Conservation (phyloP, 495 filamentous ascomycete species). For the Hypoxylon perforatum region DNA sequence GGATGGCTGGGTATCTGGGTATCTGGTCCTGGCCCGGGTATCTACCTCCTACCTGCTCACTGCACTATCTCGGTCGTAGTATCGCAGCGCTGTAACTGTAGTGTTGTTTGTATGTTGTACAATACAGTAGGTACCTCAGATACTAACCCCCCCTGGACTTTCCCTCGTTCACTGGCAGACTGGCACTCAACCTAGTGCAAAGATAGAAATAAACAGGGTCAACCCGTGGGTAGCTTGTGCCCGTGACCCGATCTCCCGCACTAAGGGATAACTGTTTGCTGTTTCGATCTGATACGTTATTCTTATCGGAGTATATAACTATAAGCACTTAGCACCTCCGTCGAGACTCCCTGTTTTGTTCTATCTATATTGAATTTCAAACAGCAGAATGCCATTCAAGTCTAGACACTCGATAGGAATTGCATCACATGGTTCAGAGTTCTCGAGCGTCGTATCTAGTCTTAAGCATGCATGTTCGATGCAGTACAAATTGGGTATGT, state of each 20-base stretch:
- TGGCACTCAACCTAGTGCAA: no score
- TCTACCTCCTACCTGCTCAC: no score
- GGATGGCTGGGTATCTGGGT: slow-evolving; percentile 4
- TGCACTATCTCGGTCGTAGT: no score
- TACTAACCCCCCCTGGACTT: no score
- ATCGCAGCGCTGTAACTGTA: no score
- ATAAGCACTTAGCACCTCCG: no score
- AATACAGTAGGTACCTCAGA: no score
- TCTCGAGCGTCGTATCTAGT: neutral
- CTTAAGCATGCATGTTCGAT: slow-evolving; percentile 4
- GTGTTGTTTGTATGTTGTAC: no score
- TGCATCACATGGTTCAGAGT: no score
- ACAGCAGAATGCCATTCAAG: no score
- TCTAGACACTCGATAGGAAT: no score
- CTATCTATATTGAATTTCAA: neutral
- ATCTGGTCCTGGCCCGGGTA: neutral
- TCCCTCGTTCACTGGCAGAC: no score
- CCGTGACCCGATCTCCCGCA: slow-evolving; percentile 29
- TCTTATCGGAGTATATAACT: slow-evolving; percentile 12
- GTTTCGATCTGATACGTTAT: slow-evolving; percentile 20
- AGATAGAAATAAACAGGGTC: slow-evolving; percentile 29
- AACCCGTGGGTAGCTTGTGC: slow-evolving; percentile 1
- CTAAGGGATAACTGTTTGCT: neutral
- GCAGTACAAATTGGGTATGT: slow-evolving; percentile 1
- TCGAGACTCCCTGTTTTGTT: neutral